phyloP scores from a whole-genome alignment of 495 filamentous ascomycete genomes.

The Annulohypoxylon stygium region DNA sequence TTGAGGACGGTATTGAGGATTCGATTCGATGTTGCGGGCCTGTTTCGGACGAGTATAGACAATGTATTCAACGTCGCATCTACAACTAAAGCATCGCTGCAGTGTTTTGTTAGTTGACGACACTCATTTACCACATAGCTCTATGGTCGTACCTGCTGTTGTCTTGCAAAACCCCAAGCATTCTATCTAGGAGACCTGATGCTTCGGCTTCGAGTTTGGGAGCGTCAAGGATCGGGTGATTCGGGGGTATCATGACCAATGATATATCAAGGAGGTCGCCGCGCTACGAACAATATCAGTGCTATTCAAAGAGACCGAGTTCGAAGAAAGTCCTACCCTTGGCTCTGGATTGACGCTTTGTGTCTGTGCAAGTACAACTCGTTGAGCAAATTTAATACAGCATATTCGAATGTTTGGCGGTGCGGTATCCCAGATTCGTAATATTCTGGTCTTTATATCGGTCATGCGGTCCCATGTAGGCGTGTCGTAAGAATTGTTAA shows the following conservation, averaged over 20 bases:
- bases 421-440: conserved; percentile 88
- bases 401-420: conserved; percentile 82
- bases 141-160: conserved; percentile 73
- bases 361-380: conserved; percentile 92
- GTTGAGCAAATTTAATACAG: conserved; percentile 96
- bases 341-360: conserved; percentile 85
- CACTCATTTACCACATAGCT: conserved; percentile 1
- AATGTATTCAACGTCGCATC: conserved; percentile 93
- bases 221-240: conserved; percentile 81
- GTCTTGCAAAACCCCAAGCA: conserved; percentile 89
- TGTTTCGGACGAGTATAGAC: conserved; percentile 80
- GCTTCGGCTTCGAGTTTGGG: conserved; percentile 90
- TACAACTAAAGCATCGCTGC: conserved; percentile 87
- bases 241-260: conserved; percentile 83
- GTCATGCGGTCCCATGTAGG: conserved; percentile 88
- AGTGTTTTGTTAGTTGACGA: conserved; percentile 24
- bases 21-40: conserved; percentile 83
- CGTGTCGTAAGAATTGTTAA: conserved; percentile 83
- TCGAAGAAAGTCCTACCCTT: conserved; percentile 69
- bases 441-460: conserved; percentile 87
- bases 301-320: conserved; percentile 30
- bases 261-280: conserved; percentile 90
- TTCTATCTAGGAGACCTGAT: conserved; percentile 86
- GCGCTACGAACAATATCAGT: conserved; percentile 66
- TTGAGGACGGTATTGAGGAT: conserved; percentile 87